Evolutionary conservation across 2,329 filamentous ascomycete species (phyloP).

Genomic region (Sporothrix pseudoabietina): DNA sequence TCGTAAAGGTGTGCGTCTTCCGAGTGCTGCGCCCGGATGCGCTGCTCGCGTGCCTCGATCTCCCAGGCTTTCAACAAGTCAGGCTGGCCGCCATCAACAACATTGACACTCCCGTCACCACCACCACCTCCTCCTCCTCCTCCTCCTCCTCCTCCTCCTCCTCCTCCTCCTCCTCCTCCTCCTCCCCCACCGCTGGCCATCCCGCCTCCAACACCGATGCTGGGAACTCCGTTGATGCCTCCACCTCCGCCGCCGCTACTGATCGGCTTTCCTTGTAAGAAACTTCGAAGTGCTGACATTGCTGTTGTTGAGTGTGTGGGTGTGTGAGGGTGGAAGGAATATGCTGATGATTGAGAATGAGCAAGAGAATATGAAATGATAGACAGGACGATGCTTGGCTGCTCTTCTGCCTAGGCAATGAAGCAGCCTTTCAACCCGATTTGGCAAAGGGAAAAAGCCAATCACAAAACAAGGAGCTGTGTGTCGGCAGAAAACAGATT

Average conservation of each 20-base stretch:
- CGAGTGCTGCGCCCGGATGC: conserved; percentile 1
- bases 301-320: not conserved
- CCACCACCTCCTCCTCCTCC: not conserved
- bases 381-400: not conserved
- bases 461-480: not conserved
- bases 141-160: not conserved
- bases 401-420: not conserved
- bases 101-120: not conserved
- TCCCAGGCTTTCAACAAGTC: not conserved
- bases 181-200: not conserved
- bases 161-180: not conserved
- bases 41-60: conserved; percentile 12
- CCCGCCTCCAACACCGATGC: not conserved
- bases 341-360: not conserved
- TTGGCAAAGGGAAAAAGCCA: not conserved
- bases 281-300: not conserved
- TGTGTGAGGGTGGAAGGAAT: not conserved
- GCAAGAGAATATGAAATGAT: not conserved
- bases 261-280: not conserved
- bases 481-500: not conserved
- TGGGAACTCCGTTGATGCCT: not conserved
- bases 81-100: conserved; percentile 17
- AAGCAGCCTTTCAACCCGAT: not conserved
- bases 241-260: conserved; percentile 4
- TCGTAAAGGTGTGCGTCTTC: conserved; percentile 14